These are phyloP conservation scores for Dimocarpus longan DNA, from an alignment of 345 rosid species.

Conservation along the genomic window DNA sequence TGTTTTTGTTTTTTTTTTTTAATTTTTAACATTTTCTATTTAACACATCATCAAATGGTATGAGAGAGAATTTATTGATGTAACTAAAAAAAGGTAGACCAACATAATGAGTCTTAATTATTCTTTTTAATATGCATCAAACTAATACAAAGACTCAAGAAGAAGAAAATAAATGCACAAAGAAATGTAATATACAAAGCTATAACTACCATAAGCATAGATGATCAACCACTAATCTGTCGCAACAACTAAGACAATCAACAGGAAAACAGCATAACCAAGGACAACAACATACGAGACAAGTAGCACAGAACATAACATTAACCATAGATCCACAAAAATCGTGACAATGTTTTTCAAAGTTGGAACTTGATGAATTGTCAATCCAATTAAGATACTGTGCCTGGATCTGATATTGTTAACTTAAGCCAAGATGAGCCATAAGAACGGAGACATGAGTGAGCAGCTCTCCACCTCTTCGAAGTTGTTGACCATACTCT, in stretches of 20 bases:
- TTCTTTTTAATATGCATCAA: too few species aligned
- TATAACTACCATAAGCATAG: too few species aligned
- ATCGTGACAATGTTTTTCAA: not conserved
- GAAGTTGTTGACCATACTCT: conserved; percentile 23
- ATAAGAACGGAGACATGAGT: conserved; percentile 27
- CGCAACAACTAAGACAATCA: not conserved
- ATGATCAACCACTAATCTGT: not conserved
- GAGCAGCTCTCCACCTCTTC: conserved; percentile 30
- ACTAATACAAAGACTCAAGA: too few species aligned
- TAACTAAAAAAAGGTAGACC: too few species aligned
- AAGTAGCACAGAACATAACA: not conserved
- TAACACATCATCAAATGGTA: too few species aligned
- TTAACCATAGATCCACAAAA: not conserved
- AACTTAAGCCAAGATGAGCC: conserved; percentile 24
- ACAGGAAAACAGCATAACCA: not conserved
- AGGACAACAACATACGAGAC: not conserved
- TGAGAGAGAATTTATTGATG: too few species aligned
- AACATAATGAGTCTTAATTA: too few species aligned
- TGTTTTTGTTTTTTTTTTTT: too few species aligned
- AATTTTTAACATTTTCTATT: too few species aligned
- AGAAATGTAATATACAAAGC: too few species aligned
- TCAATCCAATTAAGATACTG: not conserved
- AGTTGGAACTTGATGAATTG: not conserved
- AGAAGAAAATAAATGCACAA: too few species aligned
- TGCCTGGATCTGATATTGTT: conserved; percentile 17